Conservation (phyloP, 78 protist genomes). For the Dictyostelium capitatum region DNA sequence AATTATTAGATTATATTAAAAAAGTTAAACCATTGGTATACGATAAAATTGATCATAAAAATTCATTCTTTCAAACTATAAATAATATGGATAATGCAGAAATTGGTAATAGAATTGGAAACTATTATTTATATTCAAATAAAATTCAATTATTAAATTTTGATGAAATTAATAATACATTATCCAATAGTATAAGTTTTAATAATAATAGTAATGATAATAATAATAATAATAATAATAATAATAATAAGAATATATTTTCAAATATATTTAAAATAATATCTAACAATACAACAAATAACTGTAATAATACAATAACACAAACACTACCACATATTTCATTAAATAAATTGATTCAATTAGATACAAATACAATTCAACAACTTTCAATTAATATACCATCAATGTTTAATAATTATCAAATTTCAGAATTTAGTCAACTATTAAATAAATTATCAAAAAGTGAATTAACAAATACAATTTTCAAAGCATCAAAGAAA, state of each 20-base stretch:
- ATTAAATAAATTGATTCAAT: neutral
- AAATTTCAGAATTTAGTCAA: neutral
- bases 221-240: neutral
- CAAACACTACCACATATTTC: neutral
- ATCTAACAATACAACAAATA: neutral
- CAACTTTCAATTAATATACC: neutral
- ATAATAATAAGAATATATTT: neutral
- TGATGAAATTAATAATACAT: neutral
- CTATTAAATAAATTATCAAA: neutral
- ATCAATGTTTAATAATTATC: neutral
- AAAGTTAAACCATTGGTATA: neutral
- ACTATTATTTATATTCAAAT: neutral
- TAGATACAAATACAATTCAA: neutral
- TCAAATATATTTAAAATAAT: neutral
- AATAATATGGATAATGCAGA: neutral
- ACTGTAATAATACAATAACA: neutral
- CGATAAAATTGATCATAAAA: neutral
- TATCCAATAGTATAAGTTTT: neutral
- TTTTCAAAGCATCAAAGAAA: neutral
- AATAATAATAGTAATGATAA: neutral
- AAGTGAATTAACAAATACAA: neutral
- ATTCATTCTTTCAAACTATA: neutral
- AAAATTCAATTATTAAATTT: neutral
- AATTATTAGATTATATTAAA: slow-evolving; percentile 3
- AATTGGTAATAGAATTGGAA: neutral